Evolutionary conservation across 1,284 basidiomycete species (phyloP).

Genomic region (Leccinum angustisporum): DNA sequence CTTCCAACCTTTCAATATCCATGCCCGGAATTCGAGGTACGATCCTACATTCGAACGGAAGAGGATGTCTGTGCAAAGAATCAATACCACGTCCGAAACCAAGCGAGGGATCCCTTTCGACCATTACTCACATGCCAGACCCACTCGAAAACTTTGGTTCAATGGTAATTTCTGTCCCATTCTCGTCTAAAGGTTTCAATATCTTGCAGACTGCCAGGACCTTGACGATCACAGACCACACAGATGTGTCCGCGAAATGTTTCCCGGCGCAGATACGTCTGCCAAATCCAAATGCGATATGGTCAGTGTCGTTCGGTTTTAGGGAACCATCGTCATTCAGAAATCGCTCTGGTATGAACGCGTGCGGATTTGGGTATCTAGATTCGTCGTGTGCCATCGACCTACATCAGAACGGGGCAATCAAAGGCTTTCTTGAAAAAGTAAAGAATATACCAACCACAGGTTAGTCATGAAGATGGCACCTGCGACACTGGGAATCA

Average conservation of each 20-base stretch:
- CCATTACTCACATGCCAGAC: conserved; percentile 6
- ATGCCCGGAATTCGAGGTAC: conserved; percentile 15
- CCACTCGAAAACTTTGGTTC: conserved; percentile 14
- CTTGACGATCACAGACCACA: conserved; percentile 20
- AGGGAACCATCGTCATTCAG: conserved; percentile 20
- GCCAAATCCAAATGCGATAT: conserved; percentile 24
- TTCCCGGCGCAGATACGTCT: conserved; percentile 19
- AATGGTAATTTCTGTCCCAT: conserved; percentile 9
- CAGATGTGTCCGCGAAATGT: conserved; percentile 19
- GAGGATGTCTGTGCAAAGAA: conserved; percentile 10
- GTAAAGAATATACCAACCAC: not conserved
- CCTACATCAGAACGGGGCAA: conserved; percentile 6
- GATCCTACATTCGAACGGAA: conserved; percentile 20
- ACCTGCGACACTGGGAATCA: not conserved
- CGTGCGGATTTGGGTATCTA: conserved; percentile 17
- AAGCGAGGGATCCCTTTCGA: not conserved
- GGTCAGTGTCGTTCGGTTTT: conserved; percentile 15
- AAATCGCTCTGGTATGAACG: conserved; percentile 21
- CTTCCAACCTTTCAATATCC: conserved; percentile 9
- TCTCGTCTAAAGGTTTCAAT: conserved; percentile 6
- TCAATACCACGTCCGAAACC: not conserved
- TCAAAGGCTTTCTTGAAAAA: not conserved
- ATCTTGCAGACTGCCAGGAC: conserved; percentile 16
- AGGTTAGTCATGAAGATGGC: conserved; percentile 6
- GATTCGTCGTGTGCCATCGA: conserved; percentile 20